A percentile compares a stretch with the other conserved stretches of the same genome.
Evolutionary conservation across 306 rosid species (phyloP).

Genomic region (Echinosophora koreensis): DNA sequence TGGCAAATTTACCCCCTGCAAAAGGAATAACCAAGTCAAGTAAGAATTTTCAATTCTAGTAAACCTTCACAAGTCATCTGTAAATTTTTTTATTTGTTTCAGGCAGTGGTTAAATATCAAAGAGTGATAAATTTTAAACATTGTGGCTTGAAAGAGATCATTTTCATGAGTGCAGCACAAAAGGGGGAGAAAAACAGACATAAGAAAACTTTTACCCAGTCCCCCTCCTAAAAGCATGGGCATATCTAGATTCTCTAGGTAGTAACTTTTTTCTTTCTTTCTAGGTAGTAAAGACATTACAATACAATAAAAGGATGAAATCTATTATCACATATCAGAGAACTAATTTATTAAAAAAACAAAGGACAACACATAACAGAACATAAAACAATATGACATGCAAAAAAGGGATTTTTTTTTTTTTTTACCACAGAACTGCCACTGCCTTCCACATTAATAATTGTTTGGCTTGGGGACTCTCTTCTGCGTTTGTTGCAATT

Average conservation of each 20-base stretch:
- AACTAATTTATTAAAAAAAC: slow-evolving; percentile 21
- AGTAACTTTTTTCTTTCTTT: neutral
- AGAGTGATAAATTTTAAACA: neutral
- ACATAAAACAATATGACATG: slow-evolving; percentile 28
- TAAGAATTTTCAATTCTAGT: slow-evolving; percentile 25
- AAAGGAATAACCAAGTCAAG: slow-evolving; percentile 40
- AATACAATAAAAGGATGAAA: too few species aligned
- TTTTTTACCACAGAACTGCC: slow-evolving; percentile 70
- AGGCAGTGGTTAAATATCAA: neutral
- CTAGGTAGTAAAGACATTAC: too few species aligned
- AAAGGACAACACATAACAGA: neutral
- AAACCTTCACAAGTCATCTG: slow-evolving; percentile 1
- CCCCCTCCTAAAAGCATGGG: slow-evolving; percentile 4
- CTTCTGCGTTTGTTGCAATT: slow-evolving; percentile 68
- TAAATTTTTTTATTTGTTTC: neutral
- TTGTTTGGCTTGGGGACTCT: slow-evolving; percentile 49
- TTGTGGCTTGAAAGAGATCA: neutral
- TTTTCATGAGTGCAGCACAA: neutral
- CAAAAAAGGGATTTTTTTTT: neutral
- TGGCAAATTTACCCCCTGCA: slow-evolving; percentile 57
- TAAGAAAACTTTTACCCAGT: neutral
- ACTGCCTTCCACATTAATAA: slow-evolving; percentile 72
- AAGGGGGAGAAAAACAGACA: neutral
- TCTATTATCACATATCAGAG: neutral
- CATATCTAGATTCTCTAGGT: neutral